Evolutionary conservation across 1,284 basidiomycete species (phyloP).

Genomic region (Ustilago loliicola): DNA sequence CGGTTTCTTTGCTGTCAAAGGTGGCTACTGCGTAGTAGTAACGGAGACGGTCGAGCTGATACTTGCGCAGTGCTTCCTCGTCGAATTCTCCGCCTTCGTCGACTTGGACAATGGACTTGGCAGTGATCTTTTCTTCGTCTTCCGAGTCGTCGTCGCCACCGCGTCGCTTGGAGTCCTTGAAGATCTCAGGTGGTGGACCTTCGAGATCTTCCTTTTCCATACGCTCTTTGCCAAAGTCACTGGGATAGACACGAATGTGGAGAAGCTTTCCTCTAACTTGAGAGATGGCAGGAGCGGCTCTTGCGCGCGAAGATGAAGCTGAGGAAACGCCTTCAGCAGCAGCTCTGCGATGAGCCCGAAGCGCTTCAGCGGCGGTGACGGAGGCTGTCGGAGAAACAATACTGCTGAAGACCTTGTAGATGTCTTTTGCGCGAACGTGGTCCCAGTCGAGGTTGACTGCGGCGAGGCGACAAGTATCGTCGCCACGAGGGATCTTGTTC

Average conservation of each 20-base stretch:
- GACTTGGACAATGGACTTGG: constrained; percentile 70
- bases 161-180: constrained; percentile 71
- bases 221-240: constrained; percentile 90
- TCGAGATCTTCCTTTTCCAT: constrained; percentile 89
- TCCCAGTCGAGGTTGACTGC: constrained; percentile 99
- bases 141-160: constrained; percentile 78
- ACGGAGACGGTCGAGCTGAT: constrained; percentile 92
- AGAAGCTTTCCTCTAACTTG: constrained; percentile 56
- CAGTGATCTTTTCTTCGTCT: constrained; percentile 52
- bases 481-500: constrained; percentile 56
- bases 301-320: constrained; percentile 22
- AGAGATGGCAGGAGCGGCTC: constrained; percentile 46
- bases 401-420: constrained; percentile 94
- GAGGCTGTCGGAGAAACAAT: constrained; percentile 75
- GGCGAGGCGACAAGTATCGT: constrained; percentile 77
- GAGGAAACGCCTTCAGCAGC: constrained; percentile 13
- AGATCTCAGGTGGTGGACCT: constrained; percentile 89
- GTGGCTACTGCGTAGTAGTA: constrained; percentile 97
- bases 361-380: constrained; percentile 44
- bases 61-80: constrained; percentile 87
- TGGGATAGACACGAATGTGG: constrained; percentile 82
- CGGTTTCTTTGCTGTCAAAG: constrained; percentile 84
- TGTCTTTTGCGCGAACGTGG: constrained; percentile 87
- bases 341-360: constrained; percentile 26
- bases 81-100: constrained; percentile 74